Conservation (phyloP, 2,329 filamentous ascomycete species). For the Westerdykella aurantiaca region DNA sequence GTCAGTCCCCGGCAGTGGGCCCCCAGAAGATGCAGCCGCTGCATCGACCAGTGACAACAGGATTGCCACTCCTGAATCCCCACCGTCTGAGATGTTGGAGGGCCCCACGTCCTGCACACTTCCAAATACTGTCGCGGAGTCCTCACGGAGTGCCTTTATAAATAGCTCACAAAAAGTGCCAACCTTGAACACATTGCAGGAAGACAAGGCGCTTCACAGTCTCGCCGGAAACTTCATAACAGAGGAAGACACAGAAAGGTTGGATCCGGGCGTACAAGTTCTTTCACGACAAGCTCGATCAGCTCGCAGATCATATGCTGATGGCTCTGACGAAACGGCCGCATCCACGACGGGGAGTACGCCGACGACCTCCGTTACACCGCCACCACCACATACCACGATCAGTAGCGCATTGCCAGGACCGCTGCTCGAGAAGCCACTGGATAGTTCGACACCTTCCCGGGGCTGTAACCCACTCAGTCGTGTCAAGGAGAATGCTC, state of each 20-base stretch:
- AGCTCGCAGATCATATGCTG: constrained; percentile 25
- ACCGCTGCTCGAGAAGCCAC: constrained; percentile 4
- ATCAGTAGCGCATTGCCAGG: constrained; percentile 6
- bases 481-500: constrained; percentile 12
- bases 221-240: constrained; percentile 5
- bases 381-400: constrained; percentile 14
- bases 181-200: constrained; percentile 21
- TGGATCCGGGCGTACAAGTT: no score
- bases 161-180: constrained; percentile 41
- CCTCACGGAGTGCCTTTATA: constrained; percentile 37
- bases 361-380: constrained; percentile 15
- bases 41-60: constrained; percentile 16
- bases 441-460: constrained; percentile 5
- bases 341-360: constrained; percentile 19
- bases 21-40: constrained; percentile 14
- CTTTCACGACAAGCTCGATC: neutral
- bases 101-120: constrained; percentile 2
- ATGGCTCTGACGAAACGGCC: constrained; percentile 37
- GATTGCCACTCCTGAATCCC: constrained; percentile 12
- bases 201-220: constrained; percentile 4
- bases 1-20: constrained; percentile 4
- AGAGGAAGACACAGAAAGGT: constrained; percentile 14
- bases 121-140: constrained; percentile 21
- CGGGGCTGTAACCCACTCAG: constrained; percentile 9
- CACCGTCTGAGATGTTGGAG: constrained; percentile 6